Evolutionary conservation across 768 basidiomycete genomes (phyloP), one percentile per base, ranked within the genome.

Genomic region (Cystofilobasidium capitatum): DNA sequence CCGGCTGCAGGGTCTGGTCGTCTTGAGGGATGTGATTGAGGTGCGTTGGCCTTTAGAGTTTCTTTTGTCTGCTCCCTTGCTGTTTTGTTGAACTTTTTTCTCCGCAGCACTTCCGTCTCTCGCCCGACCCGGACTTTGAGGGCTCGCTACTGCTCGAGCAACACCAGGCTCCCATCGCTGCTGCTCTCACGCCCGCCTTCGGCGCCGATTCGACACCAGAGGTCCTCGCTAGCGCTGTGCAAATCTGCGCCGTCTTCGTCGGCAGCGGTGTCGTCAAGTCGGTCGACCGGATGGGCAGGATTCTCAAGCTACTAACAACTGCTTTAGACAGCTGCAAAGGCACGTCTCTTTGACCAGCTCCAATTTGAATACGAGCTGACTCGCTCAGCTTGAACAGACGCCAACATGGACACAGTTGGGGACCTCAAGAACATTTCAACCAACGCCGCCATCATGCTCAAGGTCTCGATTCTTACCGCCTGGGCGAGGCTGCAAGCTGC

Each of bases 81-180:
- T 10, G 3, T 20, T 20, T 29, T 35, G 4, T 47, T 17, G 26
- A n/a, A 29, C 60, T n/a, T 51, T 26, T 37, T 10, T 37, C 22
- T 3, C 36, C 20, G 0, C 66, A 97, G 94, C 84, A 87, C 63
- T 99, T 99, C 77, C 84, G 90, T 2, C 78, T 81, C 35, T 83
- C 89, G 8, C 88, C 90, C 0, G 96, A 99, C 78, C 90, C 92
- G 1, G 91, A 91, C 62, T 98, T 91, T 72, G 88, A 89, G 39
- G 90, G 90, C 68, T 85, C 89, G 0, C 80, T 93, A 7, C 80
- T 99, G 3, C 83, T 99, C 16, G 94, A 99, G 75, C 96, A 99
- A 76, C 88, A 96, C 76, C 96, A 99, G 78, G 94, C 96, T 0
- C 94, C 96, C 0, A 94, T 99, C 69, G 96, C 94, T 2, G 91